Base-by-base conservation (phyloP, 805 yeast species). In the Yarrowia keelungensis region DNA sequence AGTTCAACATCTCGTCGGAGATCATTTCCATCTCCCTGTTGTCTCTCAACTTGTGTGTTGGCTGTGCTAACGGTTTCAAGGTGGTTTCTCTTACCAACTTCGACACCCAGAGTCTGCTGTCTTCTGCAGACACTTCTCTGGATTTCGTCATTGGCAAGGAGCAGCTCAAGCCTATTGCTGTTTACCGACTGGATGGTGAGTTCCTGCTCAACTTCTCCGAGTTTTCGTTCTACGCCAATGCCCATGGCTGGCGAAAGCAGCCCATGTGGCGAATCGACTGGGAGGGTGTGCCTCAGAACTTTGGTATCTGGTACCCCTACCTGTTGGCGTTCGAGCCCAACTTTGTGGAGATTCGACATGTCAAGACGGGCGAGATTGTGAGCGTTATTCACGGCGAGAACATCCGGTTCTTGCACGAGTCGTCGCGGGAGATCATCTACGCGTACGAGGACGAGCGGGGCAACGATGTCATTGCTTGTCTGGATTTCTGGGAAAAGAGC, bases 41-140 rank as follows among this genome's bases (percentile, higher is more conserved):
- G 78, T 91, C 92, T 76, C 88, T 93, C 4, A 90, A 89, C 75
- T 80, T 95, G 71, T 94, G 98, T 81, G 90, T 95, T 72, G 99
- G 99, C 35, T 95, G 99, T 75, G 89, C 97, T 38, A 91, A 89
- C 77, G 99, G 99, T 0, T 95, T 95, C 81, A 98, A 95, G 80
- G 92, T 95, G 75, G 92, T 95, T 45, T 89, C 96, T 16, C 82
- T 93, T 51, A 90, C 89, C 70, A 91, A 89, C 67, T 89, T 91
- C 70, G 90, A 88, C 70, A 92, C 90, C 78, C 98, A 95, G 79
- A 87, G 95, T 10, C 84, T 95, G 65, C 82, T 95, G 74, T 98
- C 95, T 79, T 97, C 97, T n/a, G 99, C 98, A 0, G 99, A 95
- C 76, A 96, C 98, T 0, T 92, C 98, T 19, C 82, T 95, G 67